These are phyloP conservation scores for Thermothielavioides terrestris DNA, from an alignment of 495 filamentous ascomycete species.

Conservation along the genomic window DNA sequence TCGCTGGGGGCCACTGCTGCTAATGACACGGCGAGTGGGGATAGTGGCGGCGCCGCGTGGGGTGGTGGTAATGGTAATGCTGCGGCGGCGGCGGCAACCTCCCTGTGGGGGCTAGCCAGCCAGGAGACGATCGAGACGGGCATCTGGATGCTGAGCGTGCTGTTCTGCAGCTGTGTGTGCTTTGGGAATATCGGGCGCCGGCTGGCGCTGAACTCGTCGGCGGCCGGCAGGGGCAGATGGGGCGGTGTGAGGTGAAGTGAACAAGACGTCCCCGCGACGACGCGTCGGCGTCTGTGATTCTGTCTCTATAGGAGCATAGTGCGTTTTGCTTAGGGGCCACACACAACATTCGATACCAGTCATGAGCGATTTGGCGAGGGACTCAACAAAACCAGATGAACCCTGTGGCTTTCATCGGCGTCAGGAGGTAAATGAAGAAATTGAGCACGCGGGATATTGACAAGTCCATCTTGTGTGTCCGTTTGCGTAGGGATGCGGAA, in stretches of 20 bases:
- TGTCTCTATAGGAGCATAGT: no score
- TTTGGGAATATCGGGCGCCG: constrained; percentile 92
- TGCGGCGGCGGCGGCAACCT: not conserved
- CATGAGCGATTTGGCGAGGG: not conserved
- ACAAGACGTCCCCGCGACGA: not conserved
- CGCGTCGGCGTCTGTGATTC: no score
- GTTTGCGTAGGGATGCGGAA: not conserved
- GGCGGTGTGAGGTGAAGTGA: constrained; percentile 24
- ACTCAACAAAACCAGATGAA: not conserved
- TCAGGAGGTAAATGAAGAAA: not conserved
- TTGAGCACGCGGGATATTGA: not conserved
- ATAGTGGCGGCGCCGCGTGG: not conserved
- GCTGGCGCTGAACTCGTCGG: constrained; percentile 47
- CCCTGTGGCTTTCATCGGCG: not conserved
- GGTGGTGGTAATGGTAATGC: not conserved
- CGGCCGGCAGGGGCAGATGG: constrained; percentile 29
- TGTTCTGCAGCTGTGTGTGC: constrained; percentile 90
- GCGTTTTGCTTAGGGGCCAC: no score
- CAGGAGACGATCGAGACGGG: constrained; percentile 70
- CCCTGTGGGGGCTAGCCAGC: constrained; percentile 37
- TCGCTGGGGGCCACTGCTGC: not conserved
- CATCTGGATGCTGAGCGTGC: constrained; percentile 82
- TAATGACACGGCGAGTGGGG: not conserved
- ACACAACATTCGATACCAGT: no score
- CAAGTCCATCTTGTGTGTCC: not conserved